Evolutionary conservation across 345 rosid genomes (phyloP), one percentile per base, ranked within the genome.

Genomic region (Kandelia obovata): DNA sequence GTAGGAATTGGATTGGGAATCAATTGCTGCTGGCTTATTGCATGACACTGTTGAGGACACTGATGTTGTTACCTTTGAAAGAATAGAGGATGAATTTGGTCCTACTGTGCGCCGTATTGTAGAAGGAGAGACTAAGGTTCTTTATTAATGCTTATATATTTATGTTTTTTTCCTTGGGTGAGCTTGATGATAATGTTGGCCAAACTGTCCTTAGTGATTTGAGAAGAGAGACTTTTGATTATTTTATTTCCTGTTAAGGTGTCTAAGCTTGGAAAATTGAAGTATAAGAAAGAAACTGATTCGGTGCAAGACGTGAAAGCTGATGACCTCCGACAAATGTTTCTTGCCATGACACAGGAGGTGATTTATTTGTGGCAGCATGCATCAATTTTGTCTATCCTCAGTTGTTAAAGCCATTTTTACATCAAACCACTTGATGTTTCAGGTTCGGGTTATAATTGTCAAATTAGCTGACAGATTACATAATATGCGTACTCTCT

Each of bases 41-140:
- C 99, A 95, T 79, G 99, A 95, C 79, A 95, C 97, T 9, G 99
- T 95, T 27, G 99, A 95, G 80, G 99, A 95, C 85, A 95, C 99
- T 28, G 84, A 88, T 75, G 84, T 88, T 71, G 89, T 95, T 71
- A 89, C 96, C 60, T 91, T 95, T 78, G 96, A 89, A 76, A 87
- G 86, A 78, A 95, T 95, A 80, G 99, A 95, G 68, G 87, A 87
- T 77, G 92, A 91, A 77, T 92, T 92, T 85, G 96, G 98, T 71
- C 85, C 86, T 66, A 84, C 82, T 28, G 99, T 95, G 31, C 89
- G 99, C 56, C 92, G 68, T 83, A 95, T 95, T 74, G 97, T 95
- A 25, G 99, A 95, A 85, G 99, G 99, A 79, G 99, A 95, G 85
- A 95, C 99, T 67, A 95, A 95, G 97, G 99, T 89, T 78, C 76